phyloP scores from a whole-genome alignment of 768 basidiomycete genomes.

The Boletus rubescentipes region DNA sequence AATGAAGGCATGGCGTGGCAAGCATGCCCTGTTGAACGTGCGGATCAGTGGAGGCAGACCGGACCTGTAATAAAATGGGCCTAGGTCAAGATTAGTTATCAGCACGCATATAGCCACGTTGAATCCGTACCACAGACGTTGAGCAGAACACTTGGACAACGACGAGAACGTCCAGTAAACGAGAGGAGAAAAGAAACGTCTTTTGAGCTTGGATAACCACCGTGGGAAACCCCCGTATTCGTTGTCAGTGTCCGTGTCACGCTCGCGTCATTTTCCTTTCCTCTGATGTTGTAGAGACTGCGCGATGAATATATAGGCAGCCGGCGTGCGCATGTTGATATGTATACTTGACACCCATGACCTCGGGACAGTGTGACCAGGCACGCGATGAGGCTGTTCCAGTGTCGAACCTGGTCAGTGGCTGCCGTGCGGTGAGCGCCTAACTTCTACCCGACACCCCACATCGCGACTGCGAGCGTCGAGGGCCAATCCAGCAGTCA shows the following conservation, averaged over 20 bases:
- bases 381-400: constrained; percentile 29
- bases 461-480: not conserved
- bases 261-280: not conserved
- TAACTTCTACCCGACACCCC: constrained; percentile 13
- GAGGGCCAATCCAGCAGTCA: not conserved
- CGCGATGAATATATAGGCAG: too few relatives aligned
- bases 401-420: too few relatives aligned
- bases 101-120: not conserved
- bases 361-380: constrained; percentile 9
- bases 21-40: constrained; percentile 16
- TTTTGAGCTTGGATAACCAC: not conserved
- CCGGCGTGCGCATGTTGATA: too few relatives aligned
- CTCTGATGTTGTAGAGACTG: too few relatives aligned
- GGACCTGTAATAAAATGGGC: not conserved
- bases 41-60: constrained; percentile 13
- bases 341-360: not conserved
- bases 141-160: not conserved
- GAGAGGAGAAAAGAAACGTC: not conserved
- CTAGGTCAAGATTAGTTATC: constrained; percentile 10
- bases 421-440: constrained; percentile 13
- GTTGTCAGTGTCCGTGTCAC: too few relatives aligned
- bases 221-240: constrained; percentile 17
- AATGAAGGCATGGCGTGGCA: constrained; percentile 55
- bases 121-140: constrained; percentile 1
- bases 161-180: not conserved